Evolutionary conservation across 495 filamentous ascomycete genomes (phyloP).

Genomic region (Aspergillus biplanus): DNA sequence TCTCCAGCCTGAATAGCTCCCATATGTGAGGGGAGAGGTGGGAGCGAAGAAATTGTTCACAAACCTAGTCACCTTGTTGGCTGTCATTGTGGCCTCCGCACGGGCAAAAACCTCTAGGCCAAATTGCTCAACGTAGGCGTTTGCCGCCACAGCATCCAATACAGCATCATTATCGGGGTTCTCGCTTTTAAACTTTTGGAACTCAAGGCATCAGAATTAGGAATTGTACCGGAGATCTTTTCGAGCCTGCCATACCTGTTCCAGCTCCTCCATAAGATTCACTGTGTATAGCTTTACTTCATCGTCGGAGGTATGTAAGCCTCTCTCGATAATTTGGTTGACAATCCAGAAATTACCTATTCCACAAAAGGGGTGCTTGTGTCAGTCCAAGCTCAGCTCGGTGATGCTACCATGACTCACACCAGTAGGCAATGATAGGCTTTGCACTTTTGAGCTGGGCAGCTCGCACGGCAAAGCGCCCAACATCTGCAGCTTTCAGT

Average conservation of each 20-base stretch:
- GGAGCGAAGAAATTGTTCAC: conserved; percentile 16
- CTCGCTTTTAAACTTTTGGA: conserved; percentile 64
- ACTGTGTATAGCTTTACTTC: conserved; percentile 80
- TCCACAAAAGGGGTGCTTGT: conserved; percentile 3
- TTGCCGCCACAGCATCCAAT: conserved; percentile 80
- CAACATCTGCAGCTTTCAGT: conserved; percentile 76
- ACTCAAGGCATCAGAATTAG: conserved; percentile 17
- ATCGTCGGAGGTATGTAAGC: conserved; percentile 73
- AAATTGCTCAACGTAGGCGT: conserved; percentile 94
- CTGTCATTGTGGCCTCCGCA: conserved; percentile 78
- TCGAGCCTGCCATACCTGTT: conserved; percentile 58
- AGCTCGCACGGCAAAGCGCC: conserved; percentile 77
- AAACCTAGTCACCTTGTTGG: conserved; percentile 83
- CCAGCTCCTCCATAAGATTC: conserved; percentile 87
- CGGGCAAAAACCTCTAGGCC: conserved; percentile 82
- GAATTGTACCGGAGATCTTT: background rate
- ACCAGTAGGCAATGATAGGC: conserved; percentile 92
- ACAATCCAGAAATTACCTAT: conserved; percentile 91
- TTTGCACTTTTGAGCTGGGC: conserved; percentile 81
- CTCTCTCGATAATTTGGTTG: conserved; percentile 82
- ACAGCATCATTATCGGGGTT: conserved; percentile 70
- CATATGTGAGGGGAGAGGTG: background rate
- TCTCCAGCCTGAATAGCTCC: background rate
- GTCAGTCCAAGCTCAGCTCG: conserved; percentile 19
- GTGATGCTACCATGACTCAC: conserved; percentile 55